Conservation (phyloP, 352 stramenopile genomes). For the Aphanomyces cochlioides region DNA sequence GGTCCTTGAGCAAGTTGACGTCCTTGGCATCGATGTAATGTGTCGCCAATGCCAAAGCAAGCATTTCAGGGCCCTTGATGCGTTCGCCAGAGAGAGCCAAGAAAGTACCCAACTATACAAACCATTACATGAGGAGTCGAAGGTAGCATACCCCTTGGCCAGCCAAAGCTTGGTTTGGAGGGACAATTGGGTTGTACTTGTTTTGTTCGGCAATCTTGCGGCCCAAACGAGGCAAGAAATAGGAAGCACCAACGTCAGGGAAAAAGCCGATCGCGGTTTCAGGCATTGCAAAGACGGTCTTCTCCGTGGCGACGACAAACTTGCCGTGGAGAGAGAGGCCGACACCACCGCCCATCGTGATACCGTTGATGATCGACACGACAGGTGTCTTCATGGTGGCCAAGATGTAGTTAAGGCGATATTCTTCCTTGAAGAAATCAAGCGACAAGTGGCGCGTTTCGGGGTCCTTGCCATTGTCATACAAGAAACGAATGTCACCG, state of each 20-base stretch:
- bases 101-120: slow-evolving; percentile 86
- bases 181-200: slow-evolving; percentile 65
- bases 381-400: slow-evolving; percentile 79
- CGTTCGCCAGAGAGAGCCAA: slow-evolving; percentile 92
- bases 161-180: slow-evolving; percentile 61
- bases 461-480: slow-evolving; percentile 70
- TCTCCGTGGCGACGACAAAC: slow-evolving; percentile 96
- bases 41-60: slow-evolving; percentile 94
- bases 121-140: slow-evolving; percentile 2
- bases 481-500: slow-evolving; percentile 91
- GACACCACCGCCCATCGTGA: slow-evolving; percentile 98
- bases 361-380: slow-evolving; percentile 95
- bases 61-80: slow-evolving; percentile 83
- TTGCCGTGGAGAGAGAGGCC: slow-evolving; percentile 96
- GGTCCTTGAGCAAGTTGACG: slow-evolving; percentile 85
- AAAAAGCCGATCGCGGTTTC: slow-evolving; percentile 98
- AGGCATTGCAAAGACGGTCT: slow-evolving; percentile 98
- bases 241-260: slow-evolving; percentile 94
- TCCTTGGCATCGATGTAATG: slow-evolving; percentile 91
- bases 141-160: slow-evolving; percentile 54
- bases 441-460: slow-evolving; percentile 63
- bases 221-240: slow-evolving; percentile 88
- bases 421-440: slow-evolving; percentile 96
- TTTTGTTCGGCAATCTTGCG: slow-evolving; percentile 63
- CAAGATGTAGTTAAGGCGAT: slow-evolving; percentile 91